These are phyloP conservation scores for Lecanicillium sp. DNA, from an alignment of 2,329 filamentous ascomycete species.

Conservation along the genomic window DNA sequence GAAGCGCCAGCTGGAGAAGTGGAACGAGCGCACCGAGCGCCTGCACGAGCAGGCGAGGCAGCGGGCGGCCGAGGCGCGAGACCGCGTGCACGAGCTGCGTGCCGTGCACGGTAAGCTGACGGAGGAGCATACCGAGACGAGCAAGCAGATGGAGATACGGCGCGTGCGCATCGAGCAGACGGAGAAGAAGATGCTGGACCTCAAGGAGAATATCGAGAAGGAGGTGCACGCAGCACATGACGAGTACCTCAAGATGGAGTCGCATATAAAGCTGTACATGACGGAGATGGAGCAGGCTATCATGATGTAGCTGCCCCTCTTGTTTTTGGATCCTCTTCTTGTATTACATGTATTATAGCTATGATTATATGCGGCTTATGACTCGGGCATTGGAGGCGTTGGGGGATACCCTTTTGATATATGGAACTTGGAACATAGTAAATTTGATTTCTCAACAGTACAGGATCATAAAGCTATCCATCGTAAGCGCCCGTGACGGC, in stretches of 20 bases:
- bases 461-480: too few species aligned
- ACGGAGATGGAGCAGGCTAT: constrained; percentile 97
- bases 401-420: too few species aligned
- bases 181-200: constrained; percentile 98
- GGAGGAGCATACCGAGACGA: constrained; percentile 80
- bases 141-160: constrained; percentile 84
- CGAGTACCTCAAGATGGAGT: constrained; percentile 95
- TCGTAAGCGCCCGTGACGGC: too few species aligned
- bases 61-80: constrained; percentile 74
- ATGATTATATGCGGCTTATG: neutral
- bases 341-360: neutral
- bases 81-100: constrained; percentile 85
- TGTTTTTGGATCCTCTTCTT: neutral
- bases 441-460: too few species aligned
- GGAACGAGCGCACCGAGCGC: constrained; percentile 80
- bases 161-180: constrained; percentile 95
- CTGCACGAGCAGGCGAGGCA: constrained; percentile 72
- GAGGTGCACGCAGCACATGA: constrained; percentile 87
- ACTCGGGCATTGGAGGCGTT: too few species aligned
- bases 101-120: constrained; percentile 73
- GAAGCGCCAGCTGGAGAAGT: constrained; percentile 76
- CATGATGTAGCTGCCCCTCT: constrained; percentile 19
- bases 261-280: constrained; percentile 95
- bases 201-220: constrained; percentile 95
- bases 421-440: too few species aligned